These are phyloP conservation scores for Yamadazyma takamatsuzukensis DNA, from an alignment of 805 yeast species.

Conservation along the genomic window DNA sequence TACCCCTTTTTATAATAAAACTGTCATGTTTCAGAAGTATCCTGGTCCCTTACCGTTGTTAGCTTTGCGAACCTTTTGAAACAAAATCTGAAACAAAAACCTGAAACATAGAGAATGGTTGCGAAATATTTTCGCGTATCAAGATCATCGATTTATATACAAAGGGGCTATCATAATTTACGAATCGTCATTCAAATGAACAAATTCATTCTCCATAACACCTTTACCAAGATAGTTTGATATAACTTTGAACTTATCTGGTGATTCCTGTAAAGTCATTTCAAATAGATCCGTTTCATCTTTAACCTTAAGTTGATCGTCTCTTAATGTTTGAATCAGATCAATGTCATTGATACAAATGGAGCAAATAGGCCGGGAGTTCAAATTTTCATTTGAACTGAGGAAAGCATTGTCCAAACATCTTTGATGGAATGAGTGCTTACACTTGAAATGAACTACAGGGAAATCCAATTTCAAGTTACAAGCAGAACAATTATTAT, in stretches of 20 bases:
- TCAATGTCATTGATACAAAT: constrained; percentile 71
- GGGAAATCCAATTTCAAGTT: constrained; percentile 68
- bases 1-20: background rate
- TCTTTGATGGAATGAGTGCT: constrained; percentile 80
- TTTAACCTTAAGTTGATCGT: constrained; percentile 58
- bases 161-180: constrained; percentile 1
- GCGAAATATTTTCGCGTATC: background rate
- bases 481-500: constrained; percentile 65
- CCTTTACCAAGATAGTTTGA: constrained; percentile 87
- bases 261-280: constrained; percentile 48
- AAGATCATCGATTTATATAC: background rate
- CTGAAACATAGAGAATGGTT: background rate
- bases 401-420: constrained; percentile 56
- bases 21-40: background rate
- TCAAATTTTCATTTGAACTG: constrained; percentile 8
- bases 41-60: too few species aligned
- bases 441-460: constrained; percentile 77
- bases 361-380: constrained; percentile 51
- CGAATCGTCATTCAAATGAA: constrained; percentile 10
- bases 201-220: constrained; percentile 53
- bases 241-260: constrained; percentile 68
- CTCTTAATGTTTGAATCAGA: constrained; percentile 54
- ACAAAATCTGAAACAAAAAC: background rate
- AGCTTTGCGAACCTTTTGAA: background rate
- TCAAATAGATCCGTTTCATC: constrained; percentile 63